Base-by-base conservation (phyloP, 129 eudicot species). In the Heracleum sosnowskyi region DNA sequence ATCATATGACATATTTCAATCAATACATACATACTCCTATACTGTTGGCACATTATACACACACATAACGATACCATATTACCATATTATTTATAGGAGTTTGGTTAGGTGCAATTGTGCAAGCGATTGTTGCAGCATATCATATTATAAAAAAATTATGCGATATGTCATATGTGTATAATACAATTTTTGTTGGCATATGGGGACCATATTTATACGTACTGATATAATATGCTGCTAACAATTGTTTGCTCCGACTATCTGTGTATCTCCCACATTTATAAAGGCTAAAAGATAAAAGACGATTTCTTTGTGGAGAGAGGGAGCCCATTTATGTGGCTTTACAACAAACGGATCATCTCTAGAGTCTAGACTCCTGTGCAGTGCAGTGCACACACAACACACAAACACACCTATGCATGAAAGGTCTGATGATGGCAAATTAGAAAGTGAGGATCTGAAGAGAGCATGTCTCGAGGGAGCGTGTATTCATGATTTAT, bases 391-490 rank as follows among this genome's bases (percentile, higher is more conserved):
- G 3, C 66, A 57, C 33, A 24, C 29, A n/a, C 11, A 36, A 33
- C 4, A 16, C 16, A 33, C 35, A 35, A 7, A 35, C 2, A 35
- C 10, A 22, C n/a, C 36, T 35, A 33, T 69, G 15, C 45, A 37
- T 69, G 74, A 69, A 69, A 69, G 42, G 18, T 36, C 45, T 70
- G 75, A 70, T 70, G 47, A 70, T 70, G 45, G 75, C n/a, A 20
- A 37, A 33, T 31, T 37, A 35, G 47, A 39, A 70, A 70, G 42
- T 17, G 46, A 70, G 75, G 75, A n/a, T 3, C 31, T 31, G 31
- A 41, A 72, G 22, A 35, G 44, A 42, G 75, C 47, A 71, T 71
- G 40, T 71, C 31, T 71, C 75, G 55, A 72, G 76, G 76, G 76
- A 41, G 76, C 76, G 76, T 72, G 46, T 71, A 11, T 60, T 57